Evolutionary conservation across 2,329 filamentous ascomycete genomes (phyloP).

Genomic region (Aspergillus persii): DNA sequence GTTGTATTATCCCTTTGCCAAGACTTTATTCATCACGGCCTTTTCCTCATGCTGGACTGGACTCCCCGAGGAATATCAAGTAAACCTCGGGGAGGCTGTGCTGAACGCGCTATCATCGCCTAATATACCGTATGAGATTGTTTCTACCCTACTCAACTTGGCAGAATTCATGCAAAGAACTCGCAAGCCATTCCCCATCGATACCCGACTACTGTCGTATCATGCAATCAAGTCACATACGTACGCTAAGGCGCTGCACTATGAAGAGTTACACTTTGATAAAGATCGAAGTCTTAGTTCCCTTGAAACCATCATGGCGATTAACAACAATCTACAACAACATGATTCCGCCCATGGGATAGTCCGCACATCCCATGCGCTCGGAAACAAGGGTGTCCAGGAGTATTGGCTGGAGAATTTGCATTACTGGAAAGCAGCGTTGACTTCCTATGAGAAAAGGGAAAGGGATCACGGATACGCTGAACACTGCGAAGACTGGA

Average conservation of each 20-base stretch:
- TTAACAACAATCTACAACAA: slow-evolving; percentile 98
- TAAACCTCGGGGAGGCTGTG: slow-evolving; percentile 92
- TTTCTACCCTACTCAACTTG: slow-evolving; percentile 90
- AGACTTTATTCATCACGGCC: slow-evolving; percentile 95
- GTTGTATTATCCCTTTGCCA: slow-evolving; percentile 85
- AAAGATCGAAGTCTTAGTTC: slow-evolving; percentile 95
- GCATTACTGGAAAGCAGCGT: slow-evolving; percentile 94
- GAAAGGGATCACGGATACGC: slow-evolving; percentile 48
- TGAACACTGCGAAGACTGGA: slow-evolving; percentile 55
- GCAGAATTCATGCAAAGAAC: slow-evolving; percentile 99
- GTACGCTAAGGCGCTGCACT: slow-evolving; percentile 95
- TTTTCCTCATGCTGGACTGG: slow-evolving; percentile 99
- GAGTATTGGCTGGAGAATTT: slow-evolving; percentile 99
- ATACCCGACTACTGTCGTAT: slow-evolving; percentile 88
- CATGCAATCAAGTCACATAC: slow-evolving; percentile 96
- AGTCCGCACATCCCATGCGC: slow-evolving; percentile 89
- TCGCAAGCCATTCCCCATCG: slow-evolving; percentile 95
- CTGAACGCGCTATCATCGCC: slow-evolving; percentile 93
- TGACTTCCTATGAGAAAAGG: slow-evolving; percentile 85
- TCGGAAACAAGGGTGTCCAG: slow-evolving; percentile 91
- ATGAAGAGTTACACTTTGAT: slow-evolving; percentile 97
- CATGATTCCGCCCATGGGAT: slow-evolving; percentile 98
- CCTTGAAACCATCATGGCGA: slow-evolving; percentile 95
- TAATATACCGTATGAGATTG: slow-evolving; percentile 91
- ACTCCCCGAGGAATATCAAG: slow-evolving; percentile 92